Conservation (phyloP, 208 protist genomes). For the Trypanosoma mega region DNA sequence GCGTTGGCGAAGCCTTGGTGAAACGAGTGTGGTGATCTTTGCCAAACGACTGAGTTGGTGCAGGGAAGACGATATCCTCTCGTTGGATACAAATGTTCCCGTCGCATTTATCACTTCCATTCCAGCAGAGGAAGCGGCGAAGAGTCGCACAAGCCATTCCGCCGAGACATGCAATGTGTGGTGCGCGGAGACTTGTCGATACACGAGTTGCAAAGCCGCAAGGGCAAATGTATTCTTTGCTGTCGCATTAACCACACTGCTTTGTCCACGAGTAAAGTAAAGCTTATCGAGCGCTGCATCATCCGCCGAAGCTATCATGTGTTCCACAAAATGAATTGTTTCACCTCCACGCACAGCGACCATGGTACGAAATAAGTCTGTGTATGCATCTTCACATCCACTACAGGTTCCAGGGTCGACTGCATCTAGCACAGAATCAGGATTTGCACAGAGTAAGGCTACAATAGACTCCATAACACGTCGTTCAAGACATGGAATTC, state of each 20-base stretch:
- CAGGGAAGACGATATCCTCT: too few relatives aligned
- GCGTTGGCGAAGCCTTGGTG: slow-evolving; percentile 16
- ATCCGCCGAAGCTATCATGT: background rate
- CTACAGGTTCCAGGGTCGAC: background rate
- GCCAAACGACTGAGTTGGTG: slow-evolving; percentile 10
- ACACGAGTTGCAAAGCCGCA: slow-evolving; percentile 14
- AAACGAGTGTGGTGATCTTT: slow-evolving; percentile 20
- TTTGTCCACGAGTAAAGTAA: background rate
- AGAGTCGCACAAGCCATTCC: background rate
- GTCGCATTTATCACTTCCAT: background rate
- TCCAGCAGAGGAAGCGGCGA: background rate
- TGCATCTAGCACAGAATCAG: background rate
- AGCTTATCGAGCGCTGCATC: background rate
- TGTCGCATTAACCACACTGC: background rate
- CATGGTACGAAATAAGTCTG: background rate
- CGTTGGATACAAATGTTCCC: too few relatives aligned
- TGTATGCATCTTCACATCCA: background rate
- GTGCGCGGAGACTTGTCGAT: slow-evolving; percentile 18
- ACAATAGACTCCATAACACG: slow-evolving; percentile 24
- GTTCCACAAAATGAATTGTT: background rate
- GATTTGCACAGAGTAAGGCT: slow-evolving; percentile 13
- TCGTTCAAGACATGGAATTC: slow-evolving; percentile 21
- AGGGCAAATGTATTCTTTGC: slow-evolving; percentile 1
- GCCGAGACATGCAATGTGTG: slow-evolving; percentile 10
- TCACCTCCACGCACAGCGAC: background rate